Percentiles rank a stretch among this genome's conserved stretches.
These are phyloP conservation scores for Magnolia sinica DNA, from an alignment of 164 flowering plant genomes.

Conservation along the genomic window DNA sequence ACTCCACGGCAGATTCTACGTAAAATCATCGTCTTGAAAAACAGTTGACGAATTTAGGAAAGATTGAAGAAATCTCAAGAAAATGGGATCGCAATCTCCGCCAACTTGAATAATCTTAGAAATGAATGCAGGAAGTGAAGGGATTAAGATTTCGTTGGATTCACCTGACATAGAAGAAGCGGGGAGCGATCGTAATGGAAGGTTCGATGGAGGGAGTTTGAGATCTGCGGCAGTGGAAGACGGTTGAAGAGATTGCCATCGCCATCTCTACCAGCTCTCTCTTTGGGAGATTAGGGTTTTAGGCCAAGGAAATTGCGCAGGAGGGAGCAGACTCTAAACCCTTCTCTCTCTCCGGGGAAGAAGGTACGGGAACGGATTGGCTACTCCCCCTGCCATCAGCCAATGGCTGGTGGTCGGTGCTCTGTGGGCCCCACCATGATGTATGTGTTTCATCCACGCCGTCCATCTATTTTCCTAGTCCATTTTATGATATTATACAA, in stretches of 20 bases:
- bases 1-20: background rate
- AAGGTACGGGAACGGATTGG: no score
- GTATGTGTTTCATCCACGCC: no score
- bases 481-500: no score
- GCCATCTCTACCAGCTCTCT: conserved; percentile 30
- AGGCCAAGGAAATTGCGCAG: background rate
- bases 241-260: conserved; percentile 33
- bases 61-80: background rate
- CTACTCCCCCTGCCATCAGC: no score
- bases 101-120: background rate
- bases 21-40: background rate
- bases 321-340: background rate
- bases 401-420: no score
- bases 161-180: conserved; percentile 37
- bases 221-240: conserved; percentile 32
- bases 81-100: background rate
- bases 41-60: background rate
- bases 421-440: no score
- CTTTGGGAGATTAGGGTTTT: background rate
- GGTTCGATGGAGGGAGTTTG: conserved; percentile 9
- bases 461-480: no score
- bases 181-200: conserved; percentile 15
- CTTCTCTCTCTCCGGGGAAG: no score
- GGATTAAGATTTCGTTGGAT: background rate
- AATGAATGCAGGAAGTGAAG: background rate